Evolutionary conservation across 257 asterid species (phyloP).

Genomic region (Solanum verrucosum): DNA sequence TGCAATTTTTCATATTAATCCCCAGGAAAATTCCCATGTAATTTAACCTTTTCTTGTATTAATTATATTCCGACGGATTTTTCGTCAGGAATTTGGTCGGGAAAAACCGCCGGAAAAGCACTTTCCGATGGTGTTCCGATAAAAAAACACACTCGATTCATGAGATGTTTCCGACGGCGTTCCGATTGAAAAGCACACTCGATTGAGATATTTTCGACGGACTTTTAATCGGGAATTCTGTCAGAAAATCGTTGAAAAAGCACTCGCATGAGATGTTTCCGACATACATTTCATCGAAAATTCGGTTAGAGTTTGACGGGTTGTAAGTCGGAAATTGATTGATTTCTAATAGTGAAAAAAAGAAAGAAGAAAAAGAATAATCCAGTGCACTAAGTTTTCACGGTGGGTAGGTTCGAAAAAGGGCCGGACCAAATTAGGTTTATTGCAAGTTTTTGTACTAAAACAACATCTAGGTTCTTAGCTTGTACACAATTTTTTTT

Average conservation of each 20-base stretch:
- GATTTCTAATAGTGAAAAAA: neutral
- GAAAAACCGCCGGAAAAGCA: no score
- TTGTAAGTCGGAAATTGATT: neutral
- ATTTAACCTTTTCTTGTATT: no score
- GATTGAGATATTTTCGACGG: neutral
- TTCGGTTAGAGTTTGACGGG: neutral
- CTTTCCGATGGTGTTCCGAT: no score
- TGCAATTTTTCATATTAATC: no score
- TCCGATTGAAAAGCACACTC: neutral
- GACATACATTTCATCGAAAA: neutral
- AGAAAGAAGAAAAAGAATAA: neutral
- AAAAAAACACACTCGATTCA: no score
- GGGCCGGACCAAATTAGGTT: neutral
- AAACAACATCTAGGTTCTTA: neutral
- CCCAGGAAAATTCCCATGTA: no score
- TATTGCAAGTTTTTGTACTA: neutral
- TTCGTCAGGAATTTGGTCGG: no score
- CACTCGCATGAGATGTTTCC: neutral
- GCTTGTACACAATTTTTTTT: neutral
- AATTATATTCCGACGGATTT: no score
- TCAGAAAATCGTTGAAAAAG: neutral
- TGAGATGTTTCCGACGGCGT: neutral
- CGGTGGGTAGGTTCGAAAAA: neutral
- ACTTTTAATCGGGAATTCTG: neutral
- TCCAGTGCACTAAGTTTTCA: neutral